Evolutionary conservation across 495 filamentous ascomycete species (phyloP).

Genomic region (Aspergillus steynii): DNA sequence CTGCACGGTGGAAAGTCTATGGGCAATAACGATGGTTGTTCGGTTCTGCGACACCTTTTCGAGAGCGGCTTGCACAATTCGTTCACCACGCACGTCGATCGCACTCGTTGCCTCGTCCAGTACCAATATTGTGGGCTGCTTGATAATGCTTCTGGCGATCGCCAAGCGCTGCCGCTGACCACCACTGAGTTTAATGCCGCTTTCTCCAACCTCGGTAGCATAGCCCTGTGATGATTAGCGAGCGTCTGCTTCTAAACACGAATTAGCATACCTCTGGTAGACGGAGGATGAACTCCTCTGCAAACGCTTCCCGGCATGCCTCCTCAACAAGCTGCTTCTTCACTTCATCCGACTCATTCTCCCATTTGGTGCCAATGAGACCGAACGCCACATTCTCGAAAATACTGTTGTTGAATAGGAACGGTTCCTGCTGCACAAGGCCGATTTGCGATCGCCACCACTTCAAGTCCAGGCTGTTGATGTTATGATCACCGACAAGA

Average conservation of each 20-base stretch:
- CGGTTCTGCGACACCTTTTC: constrained; percentile 37
- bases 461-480: constrained; percentile 55
- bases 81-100: constrained; percentile 50
- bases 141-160: constrained; percentile 75
- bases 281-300: constrained; percentile 34
- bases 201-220: constrained; percentile 34
- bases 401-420: constrained; percentile 69
- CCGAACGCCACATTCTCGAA: constrained; percentile 66
- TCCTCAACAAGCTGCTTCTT: constrained; percentile 44
- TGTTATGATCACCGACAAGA: constrained; percentile 45
- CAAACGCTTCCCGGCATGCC: constrained; percentile 30
- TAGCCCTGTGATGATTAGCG: constrained; percentile 44
- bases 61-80: constrained; percentile 47
- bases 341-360: constrained; percentile 44
- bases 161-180: constrained; percentile 62
- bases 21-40: constrained; percentile 52
- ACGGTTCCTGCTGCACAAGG: constrained; percentile 69
- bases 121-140: constrained; percentile 79
- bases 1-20: constrained; percentile 57
- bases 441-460: constrained; percentile 68
- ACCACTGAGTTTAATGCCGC: constrained; percentile 36
- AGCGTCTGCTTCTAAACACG: neutral
- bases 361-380: constrained; percentile 59
- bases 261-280: constrained; percentile 27
- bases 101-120: constrained; percentile 54